Base-by-base conservation (phyloP, 495 filamentous ascomycete species). In the Platismatia glauca region DNA sequence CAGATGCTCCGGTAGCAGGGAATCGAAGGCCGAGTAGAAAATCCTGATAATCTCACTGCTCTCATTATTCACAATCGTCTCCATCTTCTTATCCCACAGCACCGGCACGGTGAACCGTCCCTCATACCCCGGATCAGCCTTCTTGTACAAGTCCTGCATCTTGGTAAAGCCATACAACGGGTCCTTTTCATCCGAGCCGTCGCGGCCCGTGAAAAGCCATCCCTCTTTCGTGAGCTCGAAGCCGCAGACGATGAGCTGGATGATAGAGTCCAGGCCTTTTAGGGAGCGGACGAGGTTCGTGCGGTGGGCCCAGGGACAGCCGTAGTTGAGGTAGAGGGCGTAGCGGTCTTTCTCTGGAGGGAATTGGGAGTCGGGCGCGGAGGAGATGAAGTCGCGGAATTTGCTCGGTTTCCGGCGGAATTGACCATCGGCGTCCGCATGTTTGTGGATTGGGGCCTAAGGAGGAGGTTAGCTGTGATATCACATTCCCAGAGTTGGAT, bases 281-380 rank as follows among this genome's bases (percentile, higher is more conserved):
- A 96, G 79, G n/a, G 83, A 77, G 60, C 86, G 82, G 1, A 84
- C 84, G 58, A 95, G 84, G 27, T 91, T 82, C 0, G 88, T 84
- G 22, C 91, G 84, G 61, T 86, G 89, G 0, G 90, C 90, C 90
- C 90, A 95, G 0, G 90, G 90, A 71, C 90, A 95, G 58, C 87
- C 88, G 8, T 76, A 77, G 53, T 83, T 82, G 67, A 93, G 78
- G 72, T 90, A 96, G 60, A 95, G 81, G 59, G 90, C 88, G 69
- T 94, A 95, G 61, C 90, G 81, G 61, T 81, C 83, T 68, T 82
- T 83, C 69, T 90, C 88, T 18, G 90, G 76, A 0, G 89, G 86
- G 72, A 89, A 95, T 65, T 79, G 69, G 1, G 87, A 79, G 29
- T 71, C 75, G 11, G 82, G 75, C 62, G 80, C 76, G 9, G 74